Base-by-base conservation (phyloP, 2,329 filamentous ascomycete species). In the Chaetomium olivaceum region DNA sequence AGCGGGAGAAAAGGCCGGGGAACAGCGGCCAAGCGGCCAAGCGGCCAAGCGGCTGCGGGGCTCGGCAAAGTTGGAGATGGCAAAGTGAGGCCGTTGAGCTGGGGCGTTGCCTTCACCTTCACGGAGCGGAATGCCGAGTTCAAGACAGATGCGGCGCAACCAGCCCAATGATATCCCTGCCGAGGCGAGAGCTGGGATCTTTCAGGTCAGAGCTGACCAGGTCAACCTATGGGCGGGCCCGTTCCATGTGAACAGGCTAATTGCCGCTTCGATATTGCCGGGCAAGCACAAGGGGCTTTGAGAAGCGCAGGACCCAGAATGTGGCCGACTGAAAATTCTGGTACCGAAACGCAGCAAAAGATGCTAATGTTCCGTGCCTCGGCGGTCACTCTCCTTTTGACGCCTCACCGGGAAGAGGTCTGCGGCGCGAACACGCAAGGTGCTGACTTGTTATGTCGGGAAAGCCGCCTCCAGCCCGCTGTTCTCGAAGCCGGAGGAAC, bases 191-290 rank as follows among this genome's bases (percentile, higher is more conserved):
- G 58, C 56, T 63, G 61, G 62, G 58, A 51, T 36, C 50, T 39
- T 52, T 55, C 50, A 56, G 54, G 56, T 21, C 62, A 50, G 36
- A 61, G 63, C 36, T 66, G 61, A 64, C 64, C 63, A 58, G 52
- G 69, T 60, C 51, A 46, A 36, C 60, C 27, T 25, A 21, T 56
- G 36, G 46, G 29, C 54, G 43, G 58, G 58, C 39, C 55, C 52
- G 59, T 58, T 63, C 66, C 61, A 60, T 65, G 65, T 55, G 58
- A 71, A 72, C 72, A 74, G 73, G 68, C 72, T 74, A 73, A 73
- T 72, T 73, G 68, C 62, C 67, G 63, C 59, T 60, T 67, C 58
- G 64, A 68, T 69, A 72, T 71, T 73, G 65, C 68, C 70, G 58
- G 58, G 33, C 61, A 52, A 55, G 64, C 48, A 50, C 23, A 61